A percentile compares a stretch with the other conserved stretches of the same genome.
Conservation (phyloP, 2,329 filamentous ascomycete species). For the Pestalotiopsis sp. region DNA sequence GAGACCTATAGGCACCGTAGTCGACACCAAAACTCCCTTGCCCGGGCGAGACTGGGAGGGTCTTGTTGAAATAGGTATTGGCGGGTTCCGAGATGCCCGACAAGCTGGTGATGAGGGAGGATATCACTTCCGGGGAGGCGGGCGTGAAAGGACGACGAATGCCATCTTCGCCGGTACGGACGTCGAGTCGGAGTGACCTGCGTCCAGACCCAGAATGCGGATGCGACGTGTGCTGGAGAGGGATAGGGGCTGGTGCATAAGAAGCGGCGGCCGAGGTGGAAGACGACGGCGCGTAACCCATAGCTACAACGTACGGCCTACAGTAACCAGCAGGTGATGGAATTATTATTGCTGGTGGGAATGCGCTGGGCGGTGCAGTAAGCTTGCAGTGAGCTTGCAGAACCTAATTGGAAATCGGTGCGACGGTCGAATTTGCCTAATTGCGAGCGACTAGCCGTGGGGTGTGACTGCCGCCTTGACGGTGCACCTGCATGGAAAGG, state of each 20-base stretch:
- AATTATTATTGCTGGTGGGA: neutral
- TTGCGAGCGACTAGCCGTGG: constrained; percentile 12
- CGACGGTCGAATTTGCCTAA: constrained; percentile 12
- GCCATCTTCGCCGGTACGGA: constrained; percentile 26
- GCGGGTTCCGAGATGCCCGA: constrained; percentile 70
- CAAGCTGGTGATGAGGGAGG: constrained; percentile 69
- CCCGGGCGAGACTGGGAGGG: constrained; percentile 39
- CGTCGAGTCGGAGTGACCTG: constrained; percentile 33
- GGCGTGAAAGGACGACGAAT: constrained; percentile 37
- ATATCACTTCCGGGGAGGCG: constrained; percentile 71
- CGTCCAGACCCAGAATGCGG: constrained; percentile 33
- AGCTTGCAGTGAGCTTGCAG: neutral
- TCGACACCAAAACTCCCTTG: constrained; percentile 70
- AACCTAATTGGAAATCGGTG: constrained; percentile 1
- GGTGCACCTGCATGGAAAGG: constrained; percentile 10
- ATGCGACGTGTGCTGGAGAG: constrained; percentile 23
- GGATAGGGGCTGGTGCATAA: constrained; percentile 25
- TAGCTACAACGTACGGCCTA: constrained; percentile 14
- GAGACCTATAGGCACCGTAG: constrained; percentile 66
- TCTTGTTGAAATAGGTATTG: constrained; percentile 69
- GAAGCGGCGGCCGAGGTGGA: neutral
- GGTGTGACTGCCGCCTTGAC: constrained; percentile 6
- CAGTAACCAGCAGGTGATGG: neutral
- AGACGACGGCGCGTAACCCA: constrained; percentile 24
- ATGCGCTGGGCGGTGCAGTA: neutral